Evolutionary conservation across 2,329 filamentous ascomycete species (phyloP).

Genomic region (Penicillium hordei): DNA sequence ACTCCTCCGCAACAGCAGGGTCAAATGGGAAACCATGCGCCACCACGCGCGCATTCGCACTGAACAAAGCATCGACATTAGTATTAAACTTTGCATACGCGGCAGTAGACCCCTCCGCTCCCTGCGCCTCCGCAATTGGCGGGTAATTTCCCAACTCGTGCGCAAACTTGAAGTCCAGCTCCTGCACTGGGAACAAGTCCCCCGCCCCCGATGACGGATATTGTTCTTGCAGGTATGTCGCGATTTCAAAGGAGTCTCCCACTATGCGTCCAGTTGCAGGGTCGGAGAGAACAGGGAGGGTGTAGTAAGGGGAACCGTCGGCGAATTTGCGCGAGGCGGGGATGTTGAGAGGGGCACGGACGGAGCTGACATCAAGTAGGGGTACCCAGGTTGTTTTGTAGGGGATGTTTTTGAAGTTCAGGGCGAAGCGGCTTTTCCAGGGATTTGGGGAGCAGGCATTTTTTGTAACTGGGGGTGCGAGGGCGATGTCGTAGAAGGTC

Average conservation of each 20-base stretch:
- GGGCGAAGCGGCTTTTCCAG: slow-evolving; percentile 52
- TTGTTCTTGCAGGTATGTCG: slow-evolving; percentile 56
- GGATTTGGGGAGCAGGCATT: slow-evolving; percentile 49
- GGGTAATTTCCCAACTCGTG: neutral
- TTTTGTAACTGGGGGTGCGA: slow-evolving; percentile 32
- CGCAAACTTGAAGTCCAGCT: slow-evolving; percentile 43
- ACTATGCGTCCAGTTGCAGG: slow-evolving; percentile 42
- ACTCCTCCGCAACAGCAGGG: slow-evolving; percentile 47
- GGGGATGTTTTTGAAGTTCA: slow-evolving; percentile 51
- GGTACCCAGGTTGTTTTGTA: slow-evolving; percentile 56
- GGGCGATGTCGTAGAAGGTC: slow-evolving; percentile 52
- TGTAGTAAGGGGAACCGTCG: slow-evolving; percentile 54
- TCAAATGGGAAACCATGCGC: slow-evolving; percentile 52
- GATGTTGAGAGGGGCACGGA: slow-evolving; percentile 50
- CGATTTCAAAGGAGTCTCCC: slow-evolving; percentile 68
- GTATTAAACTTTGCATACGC: slow-evolving; percentile 55
- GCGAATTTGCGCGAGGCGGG: slow-evolving; percentile 55
- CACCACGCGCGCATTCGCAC: slow-evolving; percentile 45
- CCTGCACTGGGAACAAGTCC: slow-evolving; percentile 50
- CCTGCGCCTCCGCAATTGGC: neutral
- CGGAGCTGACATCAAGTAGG: slow-evolving; percentile 52
- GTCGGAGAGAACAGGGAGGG: slow-evolving; percentile 55
- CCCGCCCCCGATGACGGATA: slow-evolving; percentile 49
- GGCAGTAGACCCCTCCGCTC: slow-evolving; percentile 7
- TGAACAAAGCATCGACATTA: slow-evolving; percentile 57